Evolutionary conservation across 805 yeast species (phyloP).

Genomic region (Komagataella pastoris): DNA sequence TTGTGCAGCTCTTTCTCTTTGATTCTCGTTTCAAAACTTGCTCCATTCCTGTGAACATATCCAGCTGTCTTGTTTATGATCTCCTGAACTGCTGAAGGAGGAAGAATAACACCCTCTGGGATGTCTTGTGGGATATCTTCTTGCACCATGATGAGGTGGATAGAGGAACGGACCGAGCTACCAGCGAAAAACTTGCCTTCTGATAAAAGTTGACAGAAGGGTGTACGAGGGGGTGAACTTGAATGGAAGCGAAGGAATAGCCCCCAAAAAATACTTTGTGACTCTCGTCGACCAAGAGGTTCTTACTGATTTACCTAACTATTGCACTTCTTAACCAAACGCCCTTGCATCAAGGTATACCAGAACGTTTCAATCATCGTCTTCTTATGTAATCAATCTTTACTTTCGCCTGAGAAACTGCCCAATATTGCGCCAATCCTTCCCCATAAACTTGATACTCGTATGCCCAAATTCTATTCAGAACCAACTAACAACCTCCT

Average conservation of each 20-base stretch:
- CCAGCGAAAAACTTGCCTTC: neutral
- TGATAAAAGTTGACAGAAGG: neutral
- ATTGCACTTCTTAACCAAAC: too few relatives aligned
- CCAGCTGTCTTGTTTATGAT: conserved; percentile 61
- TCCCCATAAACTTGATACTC: neutral
- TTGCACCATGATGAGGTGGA: neutral
- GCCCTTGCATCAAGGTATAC: too few relatives aligned
- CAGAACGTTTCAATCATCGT: too few relatives aligned
- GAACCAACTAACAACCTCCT: neutral
- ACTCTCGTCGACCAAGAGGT: neutral
- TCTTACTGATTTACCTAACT: too few relatives aligned
- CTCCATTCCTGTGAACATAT: conserved; percentile 59
- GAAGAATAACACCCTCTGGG: conserved; percentile 32
- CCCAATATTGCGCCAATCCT: neutral
- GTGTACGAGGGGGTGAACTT: neutral
- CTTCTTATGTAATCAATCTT: neutral
- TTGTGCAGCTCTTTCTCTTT: conserved; percentile 28
- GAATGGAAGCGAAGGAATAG: neutral
- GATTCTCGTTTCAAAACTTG: conserved; percentile 47
- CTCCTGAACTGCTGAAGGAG: conserved; percentile 36
- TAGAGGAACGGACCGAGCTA: neutral
- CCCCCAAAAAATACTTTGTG: neutral
- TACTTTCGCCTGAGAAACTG: neutral
- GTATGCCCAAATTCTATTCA: neutral
- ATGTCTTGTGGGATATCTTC: neutral